Evolutionary conservation across 2,329 filamentous ascomycete genomes (phyloP), one percentile per base, ranked within the genome.

Genomic region (Aureobasidium sp.): DNA sequence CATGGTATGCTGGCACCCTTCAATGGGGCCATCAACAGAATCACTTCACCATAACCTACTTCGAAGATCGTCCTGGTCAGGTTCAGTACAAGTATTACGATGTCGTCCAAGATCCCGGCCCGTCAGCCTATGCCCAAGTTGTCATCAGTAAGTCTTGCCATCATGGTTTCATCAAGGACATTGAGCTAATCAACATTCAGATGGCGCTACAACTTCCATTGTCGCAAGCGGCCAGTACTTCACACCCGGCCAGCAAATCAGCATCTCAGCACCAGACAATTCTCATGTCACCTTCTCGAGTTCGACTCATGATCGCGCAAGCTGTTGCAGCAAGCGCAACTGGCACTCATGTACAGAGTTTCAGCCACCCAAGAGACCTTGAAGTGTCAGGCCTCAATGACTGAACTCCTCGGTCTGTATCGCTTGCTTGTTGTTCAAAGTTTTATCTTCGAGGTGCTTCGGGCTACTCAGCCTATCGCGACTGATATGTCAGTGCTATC

Each of bases 81-180:
- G 23, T 58, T 13, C 55, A 58, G 27, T 58, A 47, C 41, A 58
- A 58, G 42, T 58, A 58, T 41, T 58, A 58, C 32, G 55, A 58
- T 41, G 55, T 42, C 8, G 29, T 58, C 13, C 39, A 47, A 26
- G 26, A 32, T 29, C 55, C 41, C 20, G 23, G 29, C 39, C 39
- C 29, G 26, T 44, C 26, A 10, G 36, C 32, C 8, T 34, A 8
- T 9, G 23, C 27, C 1, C 8, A 23, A 23, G 42, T 44, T 2
- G 20, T 26, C 9, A 47, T 29, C 4, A 47, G 26, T 47, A 7
- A 47, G 44, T 29, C 10, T 29, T 23, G 1, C 12, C 23, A 29
- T 47, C 23, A 3, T 17, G 7, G 13, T 5, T 8, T 29, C 8
- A 6, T 7, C 5, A 1, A 1, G 20, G 10, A 47, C 13, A 13